These are phyloP conservation scores for Candolleomyces eurysporus DNA, from an alignment of 768 basidiomycete genomes.

Conservation along the genomic window DNA sequence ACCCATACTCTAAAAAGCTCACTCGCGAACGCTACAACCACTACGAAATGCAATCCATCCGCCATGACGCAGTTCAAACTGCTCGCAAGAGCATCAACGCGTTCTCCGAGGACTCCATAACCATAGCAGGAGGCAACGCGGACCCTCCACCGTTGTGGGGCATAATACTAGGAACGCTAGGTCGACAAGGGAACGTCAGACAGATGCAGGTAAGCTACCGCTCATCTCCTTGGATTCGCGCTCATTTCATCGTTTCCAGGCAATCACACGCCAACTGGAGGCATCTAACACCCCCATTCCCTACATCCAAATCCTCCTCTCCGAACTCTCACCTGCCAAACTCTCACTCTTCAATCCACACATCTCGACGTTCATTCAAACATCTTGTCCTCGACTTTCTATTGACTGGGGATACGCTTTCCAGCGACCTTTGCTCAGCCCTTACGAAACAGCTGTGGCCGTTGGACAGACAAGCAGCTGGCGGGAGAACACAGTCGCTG, in stretches of 20 bases:
- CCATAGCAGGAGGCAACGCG: neutral
- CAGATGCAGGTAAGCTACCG: slow-evolving; percentile 65
- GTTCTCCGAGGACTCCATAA: slow-evolving; percentile 19
- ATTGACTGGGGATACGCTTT: slow-evolving; percentile 99
- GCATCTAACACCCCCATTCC: slow-evolving; percentile 56
- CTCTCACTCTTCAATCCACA: slow-evolving; percentile 78
- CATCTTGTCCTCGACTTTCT: slow-evolving; percentile 92
- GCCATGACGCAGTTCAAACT: slow-evolving; percentile 71
- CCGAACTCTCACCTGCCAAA: slow-evolving; percentile 96
- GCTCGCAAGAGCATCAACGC: slow-evolving; percentile 65
- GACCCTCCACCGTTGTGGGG: slow-evolving; percentile 65
- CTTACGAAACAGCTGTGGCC: slow-evolving; percentile 90
- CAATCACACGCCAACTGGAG: slow-evolving; percentile 71
- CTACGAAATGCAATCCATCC: slow-evolving; percentile 73
- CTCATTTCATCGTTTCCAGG: slow-evolving; percentile 32
- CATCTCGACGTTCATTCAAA: slow-evolving; percentile 90
- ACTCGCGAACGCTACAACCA: slow-evolving; percentile 93
- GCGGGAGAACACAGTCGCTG: slow-evolving; percentile 39
- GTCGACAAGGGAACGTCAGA: slow-evolving; percentile 88
- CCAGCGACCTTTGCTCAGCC: slow-evolving; percentile 80
- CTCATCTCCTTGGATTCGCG: neutral
- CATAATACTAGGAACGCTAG: slow-evolving; percentile 90
- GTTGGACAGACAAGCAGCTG: slow-evolving; percentile 68
- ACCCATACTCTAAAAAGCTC: slow-evolving; percentile 96
- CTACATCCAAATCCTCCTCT: slow-evolving; percentile 89